phyloP scores from a whole-genome alignment of 2,329 filamentous ascomycete genomes.

The Penicillium sp. region DNA sequence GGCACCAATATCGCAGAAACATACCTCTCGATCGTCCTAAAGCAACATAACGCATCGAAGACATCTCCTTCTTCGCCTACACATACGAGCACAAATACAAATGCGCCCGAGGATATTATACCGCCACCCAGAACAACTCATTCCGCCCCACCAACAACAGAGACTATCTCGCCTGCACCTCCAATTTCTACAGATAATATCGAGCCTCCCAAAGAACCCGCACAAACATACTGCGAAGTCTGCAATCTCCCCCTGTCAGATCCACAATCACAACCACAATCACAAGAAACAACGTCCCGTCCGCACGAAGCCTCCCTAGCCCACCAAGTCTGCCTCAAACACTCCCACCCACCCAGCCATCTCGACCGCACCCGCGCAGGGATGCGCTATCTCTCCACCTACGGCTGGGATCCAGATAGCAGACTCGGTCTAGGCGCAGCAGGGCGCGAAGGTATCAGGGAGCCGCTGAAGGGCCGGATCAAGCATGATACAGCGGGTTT shows the following conservation, averaged over 20 bases:
- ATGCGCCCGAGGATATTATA: neutral
- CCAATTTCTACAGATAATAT: neutral
- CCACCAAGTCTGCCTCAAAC: conserved; percentile 58
- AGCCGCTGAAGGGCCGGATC: conserved; percentile 69
- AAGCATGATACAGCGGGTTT: conserved; percentile 78
- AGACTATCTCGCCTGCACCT: conserved; percentile 3
- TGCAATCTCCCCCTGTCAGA: conserved; percentile 44
- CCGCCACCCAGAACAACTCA: conserved; percentile 9
- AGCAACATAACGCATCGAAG: conserved; percentile 12
- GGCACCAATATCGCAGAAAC: conserved; percentile 37
- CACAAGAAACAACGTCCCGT: neutral
- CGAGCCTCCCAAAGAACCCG: neutral
- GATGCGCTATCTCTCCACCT: conserved; percentile 55
- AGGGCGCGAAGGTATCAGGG: conserved; percentile 68
- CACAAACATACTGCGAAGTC: neutral
- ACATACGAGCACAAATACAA: neutral
- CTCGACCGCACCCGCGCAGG: conserved; percentile 59
- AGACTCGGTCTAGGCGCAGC: conserved; percentile 69
- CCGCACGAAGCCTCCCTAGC: conserved; percentile 54
- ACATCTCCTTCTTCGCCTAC: conserved; percentile 12
- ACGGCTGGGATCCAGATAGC: conserved; percentile 62
- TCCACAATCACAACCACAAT: conserved; percentile 6
- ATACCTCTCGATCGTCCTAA: conserved; percentile 51
- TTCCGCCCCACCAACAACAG: conserved; percentile 12
- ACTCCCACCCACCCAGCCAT: conserved; percentile 58